Evolutionary conservation across 148 eudicot genomes (phyloP).

Genomic region (Chenopodium formosanum): DNA sequence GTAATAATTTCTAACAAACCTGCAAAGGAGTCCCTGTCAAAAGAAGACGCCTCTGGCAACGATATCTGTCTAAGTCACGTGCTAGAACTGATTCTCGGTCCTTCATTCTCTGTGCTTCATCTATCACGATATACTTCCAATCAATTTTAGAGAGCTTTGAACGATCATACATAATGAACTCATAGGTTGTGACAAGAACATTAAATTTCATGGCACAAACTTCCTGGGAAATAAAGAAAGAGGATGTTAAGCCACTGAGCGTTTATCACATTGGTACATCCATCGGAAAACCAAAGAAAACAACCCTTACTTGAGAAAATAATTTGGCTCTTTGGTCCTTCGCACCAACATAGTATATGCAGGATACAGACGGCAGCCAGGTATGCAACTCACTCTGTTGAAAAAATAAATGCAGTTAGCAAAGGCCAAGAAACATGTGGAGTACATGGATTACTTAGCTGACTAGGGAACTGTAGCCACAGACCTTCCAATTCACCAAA

Average conservation of each 20-base stretch:
- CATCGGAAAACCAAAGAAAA: background rate
- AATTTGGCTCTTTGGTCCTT: constrained; percentile 90
- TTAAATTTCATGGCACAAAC: constrained; percentile 93
- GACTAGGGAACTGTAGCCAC: constrained; percentile 8
- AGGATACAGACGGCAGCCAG: constrained; percentile 92
- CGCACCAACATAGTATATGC: constrained; percentile 89
- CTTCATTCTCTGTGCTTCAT: constrained; percentile 99
- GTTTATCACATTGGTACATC: background rate
- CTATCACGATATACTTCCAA: constrained; percentile 96
- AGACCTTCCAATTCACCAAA: constrained; percentile 96
- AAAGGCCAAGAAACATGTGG: constrained; percentile 1
- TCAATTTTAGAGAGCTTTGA: constrained; percentile 88
- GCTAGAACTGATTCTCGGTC: constrained; percentile 98
- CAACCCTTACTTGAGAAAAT: constrained; percentile 80
- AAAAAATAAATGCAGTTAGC: constrained; percentile 15
- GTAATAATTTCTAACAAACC: constrained; percentile 39
- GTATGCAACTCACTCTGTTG: constrained; percentile 85
- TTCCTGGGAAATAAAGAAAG: constrained; percentile 52
- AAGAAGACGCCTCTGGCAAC: constrained; percentile 97
- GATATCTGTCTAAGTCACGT: constrained; percentile 95
- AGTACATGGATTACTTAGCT: background rate
- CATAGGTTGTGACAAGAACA: constrained; percentile 97
- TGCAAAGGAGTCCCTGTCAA: constrained; percentile 97
- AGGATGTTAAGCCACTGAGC: constrained; percentile 15
- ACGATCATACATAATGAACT: constrained; percentile 95